Conservation (phyloP, 2,329 filamentous ascomycete genomes). For the Pyricularia sp. region DNA sequence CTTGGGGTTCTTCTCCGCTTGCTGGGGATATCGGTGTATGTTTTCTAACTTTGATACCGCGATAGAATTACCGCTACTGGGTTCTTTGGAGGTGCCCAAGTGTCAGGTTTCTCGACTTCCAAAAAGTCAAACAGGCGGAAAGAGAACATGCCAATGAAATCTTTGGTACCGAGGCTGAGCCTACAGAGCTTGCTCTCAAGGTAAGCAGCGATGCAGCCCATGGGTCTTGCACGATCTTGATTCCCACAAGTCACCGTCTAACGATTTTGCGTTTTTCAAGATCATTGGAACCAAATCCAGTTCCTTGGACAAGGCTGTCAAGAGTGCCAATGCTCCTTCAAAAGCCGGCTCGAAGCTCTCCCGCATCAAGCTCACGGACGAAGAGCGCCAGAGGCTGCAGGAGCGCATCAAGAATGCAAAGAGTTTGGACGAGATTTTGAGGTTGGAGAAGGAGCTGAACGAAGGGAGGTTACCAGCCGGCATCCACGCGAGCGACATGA, state of each 20-base stretch:
- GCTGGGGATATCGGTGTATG: background rate
- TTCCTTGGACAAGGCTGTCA: constrained; percentile 51
- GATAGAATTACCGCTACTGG: constrained; percentile 84
- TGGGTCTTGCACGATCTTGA: background rate
- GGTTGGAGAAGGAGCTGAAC: constrained; percentile 82
- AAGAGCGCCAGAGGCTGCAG: constrained; percentile 77
- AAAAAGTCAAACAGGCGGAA: constrained; percentile 84
- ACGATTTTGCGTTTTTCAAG: constrained; percentile 22
- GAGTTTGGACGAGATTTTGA: constrained; percentile 81
- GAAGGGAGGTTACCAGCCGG: constrained; percentile 77
- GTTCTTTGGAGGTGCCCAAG: constrained; percentile 77
- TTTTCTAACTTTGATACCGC: background rate
- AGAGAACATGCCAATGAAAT: constrained; percentile 66
- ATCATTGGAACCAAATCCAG: constrained; percentile 80
- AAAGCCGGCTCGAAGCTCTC: constrained; percentile 52
- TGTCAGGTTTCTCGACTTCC: constrained; percentile 85
- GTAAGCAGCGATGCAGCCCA: constrained; percentile 22
- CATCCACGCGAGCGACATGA: constrained; percentile 45
- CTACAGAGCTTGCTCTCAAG: constrained; percentile 70
- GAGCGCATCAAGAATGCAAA: constrained; percentile 82
- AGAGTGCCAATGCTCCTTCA: constrained; percentile 21
- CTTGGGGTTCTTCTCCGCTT: background rate
- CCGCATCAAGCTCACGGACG: constrained; percentile 75
- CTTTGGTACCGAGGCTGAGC: constrained; percentile 71
- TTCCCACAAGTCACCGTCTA: background rate